Evolutionary conservation across 1,284 basidiomycete genomes (phyloP).

Genomic region (Fomitopsis pinicola): DNA sequence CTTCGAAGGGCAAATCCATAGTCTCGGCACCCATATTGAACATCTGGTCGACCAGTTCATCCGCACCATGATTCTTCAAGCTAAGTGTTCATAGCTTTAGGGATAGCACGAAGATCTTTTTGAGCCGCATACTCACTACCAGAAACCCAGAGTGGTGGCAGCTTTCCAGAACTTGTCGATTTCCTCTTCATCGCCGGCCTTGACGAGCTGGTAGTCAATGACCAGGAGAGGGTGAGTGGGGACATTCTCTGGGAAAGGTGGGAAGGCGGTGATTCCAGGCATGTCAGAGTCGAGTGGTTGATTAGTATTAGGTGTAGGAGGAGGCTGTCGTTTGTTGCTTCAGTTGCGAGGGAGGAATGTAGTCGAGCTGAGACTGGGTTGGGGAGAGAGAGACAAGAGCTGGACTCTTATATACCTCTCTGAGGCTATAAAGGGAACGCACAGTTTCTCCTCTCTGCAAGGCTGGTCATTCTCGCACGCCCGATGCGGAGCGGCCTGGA

Average conservation of each 20-base stretch:
- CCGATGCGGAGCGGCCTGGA: background rate
- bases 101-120: background rate
- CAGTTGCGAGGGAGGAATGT: background rate
- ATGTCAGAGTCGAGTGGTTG: background rate
- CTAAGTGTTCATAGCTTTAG: slow-evolving; percentile 8
- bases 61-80: slow-evolving; percentile 33
- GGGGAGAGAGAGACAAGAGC: background rate
- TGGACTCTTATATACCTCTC: background rate
- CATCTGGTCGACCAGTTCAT: slow-evolving; percentile 28
- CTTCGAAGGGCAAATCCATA: slow-evolving; percentile 29
- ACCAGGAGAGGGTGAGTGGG: slow-evolving; percentile 7
- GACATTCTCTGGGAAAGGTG: slow-evolving; percentile 8
- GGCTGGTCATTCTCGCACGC: background rate
- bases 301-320: background rate
- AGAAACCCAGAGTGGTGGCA: slow-evolving; percentile 8
- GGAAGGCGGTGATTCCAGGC: slow-evolving; percentile 3
- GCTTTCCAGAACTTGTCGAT: slow-evolving; percentile 9
- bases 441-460: background rate
- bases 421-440: background rate
- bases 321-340: background rate
- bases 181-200: slow-evolving; percentile 4
- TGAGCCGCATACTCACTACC: slow-evolving; percentile 6
- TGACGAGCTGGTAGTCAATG: slow-evolving; percentile 5
- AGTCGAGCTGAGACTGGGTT: background rate
- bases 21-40: slow-evolving; percentile 33